A percentile compares a stretch with the other conserved stretches of the same genome.
These are phyloP conservation scores for Chlamydomonas incerta DNA, from an alignment of 139 green algal genomes.

Conservation along the genomic window DNA sequence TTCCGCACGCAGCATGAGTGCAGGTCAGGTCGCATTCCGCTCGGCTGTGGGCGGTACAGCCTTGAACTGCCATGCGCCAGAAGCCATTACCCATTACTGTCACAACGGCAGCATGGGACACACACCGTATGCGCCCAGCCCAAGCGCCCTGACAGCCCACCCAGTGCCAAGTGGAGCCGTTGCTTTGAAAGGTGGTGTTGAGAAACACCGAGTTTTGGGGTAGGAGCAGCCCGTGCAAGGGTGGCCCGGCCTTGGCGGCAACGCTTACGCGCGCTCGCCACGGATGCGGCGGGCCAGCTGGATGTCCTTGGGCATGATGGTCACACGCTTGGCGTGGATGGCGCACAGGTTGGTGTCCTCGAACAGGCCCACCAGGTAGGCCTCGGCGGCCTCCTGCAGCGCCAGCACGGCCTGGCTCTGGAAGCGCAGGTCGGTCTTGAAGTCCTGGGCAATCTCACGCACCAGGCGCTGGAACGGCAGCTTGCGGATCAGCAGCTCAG, in stretches of 20 bases:
- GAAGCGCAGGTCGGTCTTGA: slow-evolving; percentile 99
- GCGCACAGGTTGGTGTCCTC: slow-evolving; percentile 94
- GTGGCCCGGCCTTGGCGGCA: background rate
- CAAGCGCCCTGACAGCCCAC: too few relatives aligned
- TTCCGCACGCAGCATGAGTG: too few relatives aligned
- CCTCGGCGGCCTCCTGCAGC: slow-evolving; percentile 97
- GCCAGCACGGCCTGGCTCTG: slow-evolving; percentile 94
- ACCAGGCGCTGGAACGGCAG: slow-evolving; percentile 97
- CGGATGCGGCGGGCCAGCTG: slow-evolving; percentile 94
- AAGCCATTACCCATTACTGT: too few relatives aligned
- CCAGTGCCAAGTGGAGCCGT: too few relatives aligned
- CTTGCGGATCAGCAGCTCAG: slow-evolving; percentile 97
- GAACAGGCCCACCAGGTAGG: slow-evolving; percentile 99
- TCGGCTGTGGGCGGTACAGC: too few relatives aligned
- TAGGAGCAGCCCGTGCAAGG: too few relatives aligned
- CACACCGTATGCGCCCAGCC: too few relatives aligned
- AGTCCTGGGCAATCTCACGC: slow-evolving; percentile 98
- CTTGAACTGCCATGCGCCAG: too few relatives aligned
- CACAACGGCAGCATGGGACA: too few relatives aligned
- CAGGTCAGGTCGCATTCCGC: too few relatives aligned
- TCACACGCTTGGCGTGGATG: slow-evolving; percentile 95
- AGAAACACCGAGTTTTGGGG: too few relatives aligned
- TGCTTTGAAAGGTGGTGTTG: too few relatives aligned
- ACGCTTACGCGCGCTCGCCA: slow-evolving; percentile 83
- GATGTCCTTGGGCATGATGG: slow-evolving; percentile 98